Evolutionary conservation across 805 yeast species (phyloP).

Genomic region (Candida silvicultrix): DNA sequence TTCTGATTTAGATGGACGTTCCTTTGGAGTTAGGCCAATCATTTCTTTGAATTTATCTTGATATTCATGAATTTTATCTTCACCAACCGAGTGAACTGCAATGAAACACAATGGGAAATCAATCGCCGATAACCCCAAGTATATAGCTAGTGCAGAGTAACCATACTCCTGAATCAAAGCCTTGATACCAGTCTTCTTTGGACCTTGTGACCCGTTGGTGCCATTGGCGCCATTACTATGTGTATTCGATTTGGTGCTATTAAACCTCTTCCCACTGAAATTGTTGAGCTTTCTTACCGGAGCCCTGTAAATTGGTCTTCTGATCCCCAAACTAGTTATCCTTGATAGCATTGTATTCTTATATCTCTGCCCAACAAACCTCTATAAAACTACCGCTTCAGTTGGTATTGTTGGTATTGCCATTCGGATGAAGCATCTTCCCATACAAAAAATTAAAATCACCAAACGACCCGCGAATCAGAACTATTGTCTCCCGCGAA

Average conservation of each 20-base stretch:
- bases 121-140: slow-evolving; percentile 60
- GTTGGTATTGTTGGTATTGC: not conserved
- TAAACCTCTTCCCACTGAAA: not conserved
- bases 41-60: slow-evolving; percentile 47
- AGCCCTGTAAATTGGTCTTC: not conserved
- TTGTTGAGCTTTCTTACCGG: too few relatives aligned
- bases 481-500: too few relatives aligned
- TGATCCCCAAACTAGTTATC: not conserved
- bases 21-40: slow-evolving; percentile 33
- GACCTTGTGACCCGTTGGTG: not conserved
- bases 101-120: slow-evolving; percentile 83
- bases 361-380: too few relatives aligned
- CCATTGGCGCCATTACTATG: not conserved
- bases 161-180: slow-evolving; percentile 82
- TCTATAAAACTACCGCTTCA: not conserved
- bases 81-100: slow-evolving; percentile 82
- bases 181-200: slow-evolving; percentile 33
- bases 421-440: too few relatives aligned
- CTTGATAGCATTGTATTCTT: not conserved
- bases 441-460: not conserved
- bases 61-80: slow-evolving; percentile 65
- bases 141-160: slow-evolving; percentile 83
- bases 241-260: not conserved
- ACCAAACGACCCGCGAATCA: too few relatives aligned
- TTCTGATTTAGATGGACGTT: slow-evolving; percentile 25